Evolutionary conservation across 164 flowering plant genomes (phyloP), one percentile per base, ranked within the genome.

Genomic region (Piper longum): DNA sequence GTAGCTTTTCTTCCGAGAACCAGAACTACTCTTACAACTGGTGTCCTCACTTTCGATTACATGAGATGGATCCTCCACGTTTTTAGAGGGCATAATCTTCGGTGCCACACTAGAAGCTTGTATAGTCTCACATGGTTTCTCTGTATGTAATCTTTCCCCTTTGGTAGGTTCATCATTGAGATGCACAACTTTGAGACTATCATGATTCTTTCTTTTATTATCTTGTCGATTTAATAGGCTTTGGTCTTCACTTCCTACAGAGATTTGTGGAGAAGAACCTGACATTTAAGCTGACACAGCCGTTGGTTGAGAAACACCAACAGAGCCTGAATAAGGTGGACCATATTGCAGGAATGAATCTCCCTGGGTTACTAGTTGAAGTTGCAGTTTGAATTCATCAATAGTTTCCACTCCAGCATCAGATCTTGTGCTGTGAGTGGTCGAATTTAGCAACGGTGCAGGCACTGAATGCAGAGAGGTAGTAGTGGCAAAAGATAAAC

Each of bases 401-500:
- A 63, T 8, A 41, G 79, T 68, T 62, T 80, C 91, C 8, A 66
- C 64, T 44, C 70, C 79, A 67, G 66, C 60, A 19, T 70, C 68
- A 69, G 75, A 59, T 74, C 62, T 61, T 54, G 84, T 74, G 56
- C 76, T 75, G 67, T 77, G 74, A 7, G 95, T 82, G 12, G 83
- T 85, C 39, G 85, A 79, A 72, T 73, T 85, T 43, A 72, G 70
- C 82, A 80, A 77, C 55, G 97, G 91, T 44, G 88, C 95, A 57
- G 95, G 82, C 61, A 81, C 69, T n/a, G 95, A 81, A 73, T 85
- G 82, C 41, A 87, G 78, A 13, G 85, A 78, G 4, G 82, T 83
- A 19, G 95, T 85, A 9, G 96, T 85, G 17, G 81, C 80, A 72
- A 87, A 82, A n/a, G 95, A 80, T 52, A 85, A 74, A 36, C 86